Evolutionary conservation across 148 eudicot species (phyloP).

Genomic region (Heliosperma pusillum): DNA sequence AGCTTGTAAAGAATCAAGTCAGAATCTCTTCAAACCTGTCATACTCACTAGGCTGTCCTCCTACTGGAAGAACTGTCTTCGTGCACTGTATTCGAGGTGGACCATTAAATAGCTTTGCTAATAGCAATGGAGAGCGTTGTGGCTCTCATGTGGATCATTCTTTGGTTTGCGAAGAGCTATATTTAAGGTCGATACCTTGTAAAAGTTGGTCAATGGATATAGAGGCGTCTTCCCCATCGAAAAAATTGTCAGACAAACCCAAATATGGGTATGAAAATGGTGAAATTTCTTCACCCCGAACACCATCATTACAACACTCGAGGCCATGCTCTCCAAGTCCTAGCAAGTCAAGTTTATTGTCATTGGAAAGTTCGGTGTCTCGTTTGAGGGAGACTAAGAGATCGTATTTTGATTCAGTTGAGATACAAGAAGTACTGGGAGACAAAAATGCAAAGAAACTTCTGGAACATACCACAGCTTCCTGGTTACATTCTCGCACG

Average conservation of each 20-base stretch:
- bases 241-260: slow-evolving; percentile 17
- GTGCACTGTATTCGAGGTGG: slow-evolving; percentile 53
- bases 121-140: slow-evolving; percentile 30
- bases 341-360: slow-evolving; percentile 34
- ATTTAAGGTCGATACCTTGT: slow-evolving; percentile 42
- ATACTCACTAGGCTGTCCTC: slow-evolving; percentile 62
- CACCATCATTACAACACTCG: slow-evolving; percentile 49
- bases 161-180: slow-evolving; percentile 50
- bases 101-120: slow-evolving; percentile 22
- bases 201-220: slow-evolving; percentile 20
- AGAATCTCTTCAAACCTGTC: slow-evolving; percentile 67
- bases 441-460: slow-evolving; percentile 58
- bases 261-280: slow-evolving; percentile 38
- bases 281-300: slow-evolving; percentile 60
- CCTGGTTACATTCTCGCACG: slow-evolving; percentile 58
- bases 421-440: slow-evolving; percentile 48
- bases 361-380: slow-evolving; percentile 35
- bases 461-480: slow-evolving; percentile 48
- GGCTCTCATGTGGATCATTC: slow-evolving; percentile 26
- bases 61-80: slow-evolving; percentile 56
- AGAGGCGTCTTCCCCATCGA: slow-evolving; percentile 20
- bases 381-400: slow-evolving; percentile 21
- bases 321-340: slow-evolving; percentile 47
- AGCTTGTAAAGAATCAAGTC: slow-evolving; percentile 70
- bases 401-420: slow-evolving; percentile 32